phyloP scores from a whole-genome alignment of 768 basidiomycete species.

The Albatrellus ellisii region DNA sequence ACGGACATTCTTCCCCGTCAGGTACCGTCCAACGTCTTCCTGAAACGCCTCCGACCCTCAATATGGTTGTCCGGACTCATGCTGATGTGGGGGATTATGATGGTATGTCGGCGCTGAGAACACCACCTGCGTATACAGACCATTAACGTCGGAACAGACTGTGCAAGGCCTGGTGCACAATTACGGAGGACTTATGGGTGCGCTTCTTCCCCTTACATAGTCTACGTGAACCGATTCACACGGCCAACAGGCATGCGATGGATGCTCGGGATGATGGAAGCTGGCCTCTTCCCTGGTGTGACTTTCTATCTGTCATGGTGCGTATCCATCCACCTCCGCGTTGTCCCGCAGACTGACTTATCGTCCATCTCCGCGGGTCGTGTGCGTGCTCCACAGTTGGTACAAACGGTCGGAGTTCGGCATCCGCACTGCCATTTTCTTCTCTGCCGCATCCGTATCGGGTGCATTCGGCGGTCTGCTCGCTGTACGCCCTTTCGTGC shows the following conservation, averaged over 20 bases:
- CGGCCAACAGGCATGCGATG: slow-evolving; percentile 46
- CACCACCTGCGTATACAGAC: background rate
- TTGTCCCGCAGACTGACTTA: too few relatives aligned
- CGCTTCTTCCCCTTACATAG: background rate
- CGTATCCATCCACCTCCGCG: slow-evolving; percentile 17
- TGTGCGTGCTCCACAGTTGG: slow-evolving; percentile 26
- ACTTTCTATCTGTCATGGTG: slow-evolving; percentile 66
- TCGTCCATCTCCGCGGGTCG: too few relatives aligned
- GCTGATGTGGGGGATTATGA: slow-evolving; percentile 64
- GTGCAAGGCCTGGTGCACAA: slow-evolving; percentile 60
- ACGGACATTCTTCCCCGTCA: slow-evolving; percentile 8
- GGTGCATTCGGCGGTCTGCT: slow-evolving; percentile 76
- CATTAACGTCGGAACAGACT: slow-evolving; percentile 30
- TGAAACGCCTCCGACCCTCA: slow-evolving; percentile 64
- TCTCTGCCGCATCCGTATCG: slow-evolving; percentile 56
- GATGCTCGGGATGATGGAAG: slow-evolving; percentile 66
- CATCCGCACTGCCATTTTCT: slow-evolving; percentile 33
- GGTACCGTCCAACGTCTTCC: slow-evolving; percentile 61
- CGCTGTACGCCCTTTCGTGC: slow-evolving; percentile 32
- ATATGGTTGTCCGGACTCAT: slow-evolving; percentile 67
- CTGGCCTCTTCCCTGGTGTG: slow-evolving; percentile 38
- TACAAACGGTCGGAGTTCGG: slow-evolving; percentile 71
- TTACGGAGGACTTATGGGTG: slow-evolving; percentile 56
- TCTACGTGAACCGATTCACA: background rate
- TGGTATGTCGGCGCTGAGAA: slow-evolving; percentile 29